phyloP scores from a whole-genome alignment of 1,139 yeast species.

The Taphrina pruni region DNA sequence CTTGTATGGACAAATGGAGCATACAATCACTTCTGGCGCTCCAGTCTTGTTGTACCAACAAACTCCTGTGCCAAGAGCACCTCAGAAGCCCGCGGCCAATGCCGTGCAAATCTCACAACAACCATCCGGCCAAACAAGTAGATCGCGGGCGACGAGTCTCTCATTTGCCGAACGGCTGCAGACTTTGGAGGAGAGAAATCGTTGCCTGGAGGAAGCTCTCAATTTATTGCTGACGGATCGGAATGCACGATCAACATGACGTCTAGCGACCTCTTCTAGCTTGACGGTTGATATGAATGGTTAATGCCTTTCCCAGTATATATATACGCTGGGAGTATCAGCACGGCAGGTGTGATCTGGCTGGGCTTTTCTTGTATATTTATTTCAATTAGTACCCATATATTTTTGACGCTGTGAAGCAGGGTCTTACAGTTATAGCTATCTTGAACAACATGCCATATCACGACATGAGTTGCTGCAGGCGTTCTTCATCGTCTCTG shows the following conservation, averaged over 20 bases:
- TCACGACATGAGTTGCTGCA: no score
- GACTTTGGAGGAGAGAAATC: conserved; percentile 1
- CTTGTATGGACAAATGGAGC: conserved; percentile 15
- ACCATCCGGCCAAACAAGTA: not conserved
- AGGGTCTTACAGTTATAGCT: no score
- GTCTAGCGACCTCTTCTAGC: no score
- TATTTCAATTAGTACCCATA: no score
- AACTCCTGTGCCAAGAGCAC: not conserved
- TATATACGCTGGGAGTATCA: no score
- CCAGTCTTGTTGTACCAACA: conserved; percentile 9
- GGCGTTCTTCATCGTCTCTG: no score
- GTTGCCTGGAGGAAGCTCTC: conserved; percentile 7
- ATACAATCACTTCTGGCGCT: conserved; percentile 12
- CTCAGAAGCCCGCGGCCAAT: not conserved
- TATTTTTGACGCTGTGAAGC: no score
- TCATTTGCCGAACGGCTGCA: not conserved
- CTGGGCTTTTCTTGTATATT: no score
- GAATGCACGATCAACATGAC: conserved; percentile 1
- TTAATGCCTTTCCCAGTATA: no score
- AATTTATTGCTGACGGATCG: not conserved
- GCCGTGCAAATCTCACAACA: not conserved
- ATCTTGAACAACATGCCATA: no score
- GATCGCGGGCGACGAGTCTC: not conserved
- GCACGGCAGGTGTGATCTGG: no score
- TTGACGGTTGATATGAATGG: no score